A percentile compares a stretch with the other conserved stretches of the same genome.
phyloP scores from a whole-genome alignment of 352 stramenopile genomes.

The Phytophthora sojae region DNA sequence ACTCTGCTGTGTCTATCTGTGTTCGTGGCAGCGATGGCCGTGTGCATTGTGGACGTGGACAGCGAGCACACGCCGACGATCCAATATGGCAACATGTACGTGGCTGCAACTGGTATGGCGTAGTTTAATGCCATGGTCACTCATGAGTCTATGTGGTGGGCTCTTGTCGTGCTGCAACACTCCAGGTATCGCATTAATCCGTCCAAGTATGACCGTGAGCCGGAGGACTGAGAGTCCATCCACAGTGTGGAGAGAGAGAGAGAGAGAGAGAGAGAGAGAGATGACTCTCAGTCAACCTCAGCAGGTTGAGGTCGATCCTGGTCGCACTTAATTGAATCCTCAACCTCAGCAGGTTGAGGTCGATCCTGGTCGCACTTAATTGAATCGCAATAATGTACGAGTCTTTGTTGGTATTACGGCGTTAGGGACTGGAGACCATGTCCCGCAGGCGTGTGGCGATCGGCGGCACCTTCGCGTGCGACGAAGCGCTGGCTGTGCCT shows the following conservation, averaged over 20 bases:
- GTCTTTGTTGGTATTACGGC: slow-evolving; percentile 9
- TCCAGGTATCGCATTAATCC: slow-evolving; percentile 81
- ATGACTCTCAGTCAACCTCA: too few species aligned
- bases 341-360: slow-evolving; percentile 15
- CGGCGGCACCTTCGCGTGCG: slow-evolving; percentile 67
- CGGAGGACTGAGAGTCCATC: slow-evolving; percentile 39
- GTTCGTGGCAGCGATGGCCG: slow-evolving; percentile 69
- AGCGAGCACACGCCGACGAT: slow-evolving; percentile 84
- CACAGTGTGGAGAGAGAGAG: too few species aligned
- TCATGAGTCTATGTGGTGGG: background rate
- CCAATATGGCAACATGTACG: slow-evolving; percentile 87
- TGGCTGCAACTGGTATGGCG: background rate
- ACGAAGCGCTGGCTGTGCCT: slow-evolving; percentile 60
- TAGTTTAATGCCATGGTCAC: background rate
- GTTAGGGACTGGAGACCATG: slow-evolving; percentile 19
- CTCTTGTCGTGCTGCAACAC: slow-evolving; percentile 1
- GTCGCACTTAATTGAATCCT: too few species aligned
- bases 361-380: slow-evolving; percentile 32
- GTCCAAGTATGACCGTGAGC: slow-evolving; percentile 72
- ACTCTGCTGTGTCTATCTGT: background rate
- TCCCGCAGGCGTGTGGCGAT: slow-evolving; percentile 44
- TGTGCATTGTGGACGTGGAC: slow-evolving; percentile 87
- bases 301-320: too few species aligned
- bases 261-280: too few species aligned
- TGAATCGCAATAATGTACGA: slow-evolving; percentile 22